Base-by-base conservation (phyloP, 768 basidiomycete genomes). In the Kwoniella mangroviensis region DNA sequence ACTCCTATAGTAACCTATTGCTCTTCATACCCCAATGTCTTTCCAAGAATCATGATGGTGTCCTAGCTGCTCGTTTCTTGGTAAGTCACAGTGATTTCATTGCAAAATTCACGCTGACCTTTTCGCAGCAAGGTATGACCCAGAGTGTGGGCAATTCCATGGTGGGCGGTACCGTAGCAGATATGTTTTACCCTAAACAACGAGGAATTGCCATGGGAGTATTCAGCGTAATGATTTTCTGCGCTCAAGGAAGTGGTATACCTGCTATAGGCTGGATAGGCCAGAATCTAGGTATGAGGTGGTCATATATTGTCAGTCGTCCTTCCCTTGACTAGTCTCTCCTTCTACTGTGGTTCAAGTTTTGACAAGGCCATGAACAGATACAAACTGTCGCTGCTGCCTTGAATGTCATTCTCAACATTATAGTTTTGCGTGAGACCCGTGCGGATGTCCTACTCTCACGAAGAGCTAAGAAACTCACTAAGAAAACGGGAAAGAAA, bases 101-200 rank as follows among this genome's bases (percentile, higher is more conserved):
- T 15, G 19, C 2, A 26, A 57, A 21, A 22, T 19, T 17, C 24
- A 12, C 5, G 41, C 65, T 67, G 55, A 65, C 51, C 10, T 17
- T 61, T n/a, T 11, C 22, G 5, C 59, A 77, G 72, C 81, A 82
- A 75, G 81, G 81, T 1, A 75, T 74, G 61, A 61, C 67, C 1
- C 60, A 68, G 4, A 76, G 75, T 19, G 81, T 82, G 5, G 80
- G 80, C 7, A 82, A 82, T 65, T 76, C 75, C 3, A 81, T 82
- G 79, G 81, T 82, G 24, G 76, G 79, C 4, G 81, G 81, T 1
- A 79, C 81, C 1, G 73, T 82, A 2, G 80, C 80, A 24, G 81
- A 82, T 61, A 69, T 78, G n/a, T 82, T 79, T 64, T 66, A 63
- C 7, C 72, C 78, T 4, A 41, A 72, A 4, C 71, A 73, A 53